phyloP scores from a whole-genome alignment of 2,329 filamentous ascomycete species.

The Penicillium sp. region DNA sequence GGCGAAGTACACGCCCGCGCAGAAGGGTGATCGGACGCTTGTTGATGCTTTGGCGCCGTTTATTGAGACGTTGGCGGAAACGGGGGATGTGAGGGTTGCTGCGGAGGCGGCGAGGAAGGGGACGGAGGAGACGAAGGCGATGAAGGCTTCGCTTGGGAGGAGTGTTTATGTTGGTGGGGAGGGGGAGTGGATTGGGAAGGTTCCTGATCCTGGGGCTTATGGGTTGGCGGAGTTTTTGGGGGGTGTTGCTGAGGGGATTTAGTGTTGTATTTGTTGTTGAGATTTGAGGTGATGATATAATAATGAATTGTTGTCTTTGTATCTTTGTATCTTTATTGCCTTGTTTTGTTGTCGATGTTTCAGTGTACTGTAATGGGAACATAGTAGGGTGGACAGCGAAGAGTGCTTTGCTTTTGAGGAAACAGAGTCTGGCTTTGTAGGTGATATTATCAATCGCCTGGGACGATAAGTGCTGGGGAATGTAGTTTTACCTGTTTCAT shows the following conservation, averaged over 20 bases:
- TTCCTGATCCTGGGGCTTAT: slow-evolving; percentile 69
- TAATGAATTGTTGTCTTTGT: neutral
- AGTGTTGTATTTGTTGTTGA: too few relatives aligned
- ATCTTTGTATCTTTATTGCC: neutral
- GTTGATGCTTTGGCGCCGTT: slow-evolving; percentile 90
- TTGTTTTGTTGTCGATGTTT: too few relatives aligned
- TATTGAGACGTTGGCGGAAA: slow-evolving; percentile 64
- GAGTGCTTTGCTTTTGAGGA: too few relatives aligned
- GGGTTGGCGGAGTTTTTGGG: slow-evolving; percentile 83
- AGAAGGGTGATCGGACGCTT: slow-evolving; percentile 82
- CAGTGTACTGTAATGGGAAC: too few relatives aligned
- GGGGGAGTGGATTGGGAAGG: slow-evolving; percentile 61
- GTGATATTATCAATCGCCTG: too few relatives aligned
- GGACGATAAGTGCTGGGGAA: too few relatives aligned
- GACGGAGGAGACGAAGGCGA: slow-evolving; percentile 80
- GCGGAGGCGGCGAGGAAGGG: slow-evolving; percentile 71
- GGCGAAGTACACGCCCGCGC: slow-evolving; percentile 80
- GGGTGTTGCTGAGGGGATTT: slow-evolving; percentile 62
- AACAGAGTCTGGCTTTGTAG: too few relatives aligned
- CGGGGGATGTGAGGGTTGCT: slow-evolving; percentile 66
- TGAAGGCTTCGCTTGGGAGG: slow-evolving; percentile 83
- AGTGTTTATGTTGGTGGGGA: slow-evolving; percentile 75
- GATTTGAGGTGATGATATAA: too few relatives aligned
- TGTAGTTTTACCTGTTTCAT: too few relatives aligned
- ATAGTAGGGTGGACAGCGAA: too few relatives aligned